Evolutionary conservation across 768 basidiomycete species (phyloP), one percentile per base, ranked within the genome.

Genomic region (Mycena chlorophos): DNA sequence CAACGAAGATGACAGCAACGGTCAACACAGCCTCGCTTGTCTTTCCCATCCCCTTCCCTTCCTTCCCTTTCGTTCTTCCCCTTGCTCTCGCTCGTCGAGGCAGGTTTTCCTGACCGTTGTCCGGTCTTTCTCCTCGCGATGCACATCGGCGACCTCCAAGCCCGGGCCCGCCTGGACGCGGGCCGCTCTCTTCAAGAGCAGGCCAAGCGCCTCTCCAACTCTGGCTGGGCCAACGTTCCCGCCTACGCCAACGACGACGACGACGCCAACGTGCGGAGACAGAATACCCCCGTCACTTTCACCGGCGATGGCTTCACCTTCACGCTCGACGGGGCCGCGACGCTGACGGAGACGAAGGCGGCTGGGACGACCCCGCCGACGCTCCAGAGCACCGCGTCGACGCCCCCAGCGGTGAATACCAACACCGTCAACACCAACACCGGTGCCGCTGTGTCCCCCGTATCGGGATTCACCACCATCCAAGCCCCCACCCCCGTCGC

Each of bases 181-280:
- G 69, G 57, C 67, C 69, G 63, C n/a, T n/a, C n/a, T n/a, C n/a
- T n/a, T 38, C 25, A 10, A 51, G 62, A 57, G 42, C 62, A 65
- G 34, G 51, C 55, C 51, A 69, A 70, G 58, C 71, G 69, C 51
- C 59, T 53, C 27, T 19, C 4, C 27, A 16, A 13, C 22, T 45
- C 40, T 42, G 40, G 40, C 40, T 42, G 40, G 40, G 40, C 40
- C 40, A 42, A 42, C 22, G 40, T 20, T 22, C 14, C 13, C 40
- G 20, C 13, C 40, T 14, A 42, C 40, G 40, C 13, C 40, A 22
- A 42, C 8, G n/a, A 14, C 40, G 13, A 8, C 8, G 13, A 16
- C n/a, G 14, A 8, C 40, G n/a, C 8, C 40, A 42, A 19, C 13
- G 8, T 12, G 13, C 22, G 14, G 20, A 8, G 14, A 42, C 8